Evolutionary conservation across 495 filamentous ascomycete genomes (phyloP).

Genomic region (Hypoxylon fragiforme): DNA sequence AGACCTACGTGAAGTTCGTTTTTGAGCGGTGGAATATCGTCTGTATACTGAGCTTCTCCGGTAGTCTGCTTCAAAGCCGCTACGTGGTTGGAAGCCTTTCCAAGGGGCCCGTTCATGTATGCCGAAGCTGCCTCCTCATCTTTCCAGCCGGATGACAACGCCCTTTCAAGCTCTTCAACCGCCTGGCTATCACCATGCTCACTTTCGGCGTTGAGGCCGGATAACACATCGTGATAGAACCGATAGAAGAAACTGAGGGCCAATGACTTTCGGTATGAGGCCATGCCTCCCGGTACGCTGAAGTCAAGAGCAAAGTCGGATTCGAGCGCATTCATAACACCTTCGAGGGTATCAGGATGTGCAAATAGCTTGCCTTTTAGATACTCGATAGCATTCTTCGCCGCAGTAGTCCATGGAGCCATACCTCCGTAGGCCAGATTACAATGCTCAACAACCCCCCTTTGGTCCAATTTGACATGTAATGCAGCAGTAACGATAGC

Average conservation of each 20-base stretch:
- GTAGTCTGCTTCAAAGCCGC: constrained; percentile 92
- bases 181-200: constrained; percentile 60
- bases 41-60: constrained; percentile 94
- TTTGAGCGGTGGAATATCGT: constrained; percentile 85
- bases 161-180: constrained; percentile 66
- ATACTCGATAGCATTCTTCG: constrained; percentile 71
- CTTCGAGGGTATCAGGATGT: constrained; percentile 79
- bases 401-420: constrained; percentile 83
- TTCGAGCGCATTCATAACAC: constrained; percentile 81
- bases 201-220: constrained; percentile 46
- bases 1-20: constrained; percentile 88
- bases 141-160: constrained; percentile 64
- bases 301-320: constrained; percentile 85
- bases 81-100: constrained; percentile 80
- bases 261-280: constrained; percentile 87
- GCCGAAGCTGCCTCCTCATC: constrained; percentile 61
- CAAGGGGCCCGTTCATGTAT: constrained; percentile 77
- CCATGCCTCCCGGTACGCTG: constrained; percentile 93
- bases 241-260: constrained; percentile 88
- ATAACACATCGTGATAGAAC: constrained; percentile 73
- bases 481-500: constrained; percentile 90
- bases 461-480: constrained; percentile 66
- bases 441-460: constrained; percentile 66
- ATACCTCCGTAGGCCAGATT: constrained; percentile 88
- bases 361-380: constrained; percentile 79